Base-by-base conservation (phyloP, 495 filamentous ascomycete species). In the Pyrenula massariospora region DNA sequence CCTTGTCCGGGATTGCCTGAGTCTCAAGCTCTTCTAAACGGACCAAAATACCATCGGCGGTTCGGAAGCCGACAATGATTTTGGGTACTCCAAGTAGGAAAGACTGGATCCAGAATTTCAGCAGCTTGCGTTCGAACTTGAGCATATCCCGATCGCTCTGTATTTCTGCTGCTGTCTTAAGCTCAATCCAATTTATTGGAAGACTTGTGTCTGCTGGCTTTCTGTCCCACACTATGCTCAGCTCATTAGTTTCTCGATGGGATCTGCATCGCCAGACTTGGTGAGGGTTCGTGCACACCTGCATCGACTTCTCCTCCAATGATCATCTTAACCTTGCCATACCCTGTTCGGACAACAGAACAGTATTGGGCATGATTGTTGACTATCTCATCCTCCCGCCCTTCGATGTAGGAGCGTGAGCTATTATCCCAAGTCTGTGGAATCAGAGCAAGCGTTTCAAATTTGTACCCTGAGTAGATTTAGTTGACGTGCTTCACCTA, bases 241-340 rank as follows among this genome's bases (percentile, higher is more conserved):
- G 60, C 20, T 1, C 51, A 20, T 57, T 24, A 56, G 47, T 3
- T 1, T 21, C 5, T 42, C 15, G 15, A 8, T 5, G 8, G 15
- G 15, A 15, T 15, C 31, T 42, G 31, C 8, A 15, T 42, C 31
- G 31, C 31, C 15, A 42, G 5, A 42, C 5, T 42, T 42, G 8
- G n/a, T n/a, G n/a, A n/a, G n/a, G n/a, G 54, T 25, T 22, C 48
- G 23, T 48, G 71, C 80, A 57, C 79, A 86, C 88, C 77, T 0
- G 88, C 89, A 71, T 99, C 93, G 10, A 99, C 92, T 68, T 99
- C 93, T 8, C 93, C 93, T n/a, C 90, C 93, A 1, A 98, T 72
- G 31, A 95, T 72, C 58, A 97, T 63, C 12, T 74, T 75, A 0
- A 77, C 72, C 53, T 80, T 82, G 0, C 89, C 91, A 56, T 96